Evolutionary conservation across 2,329 filamentous ascomycete species (phyloP).

Genomic region (Xylariaceae sp.): DNA sequence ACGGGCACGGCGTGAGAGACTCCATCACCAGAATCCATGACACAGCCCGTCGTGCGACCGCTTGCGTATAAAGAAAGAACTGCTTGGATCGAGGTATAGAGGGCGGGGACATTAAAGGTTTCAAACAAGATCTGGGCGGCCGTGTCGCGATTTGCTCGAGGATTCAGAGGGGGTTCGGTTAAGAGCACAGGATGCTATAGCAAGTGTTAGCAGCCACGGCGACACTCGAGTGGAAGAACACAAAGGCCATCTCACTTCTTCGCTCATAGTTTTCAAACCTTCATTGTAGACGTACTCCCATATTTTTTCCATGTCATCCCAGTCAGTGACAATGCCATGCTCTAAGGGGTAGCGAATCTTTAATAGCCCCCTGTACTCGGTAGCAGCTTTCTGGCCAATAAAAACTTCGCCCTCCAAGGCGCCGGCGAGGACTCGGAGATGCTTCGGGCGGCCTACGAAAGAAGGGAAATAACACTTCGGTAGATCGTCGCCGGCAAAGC

Average conservation of each 20-base stretch:
- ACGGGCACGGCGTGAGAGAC: constrained; percentile 97
- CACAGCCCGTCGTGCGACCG: constrained; percentile 90
- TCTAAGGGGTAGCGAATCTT: constrained; percentile 96
- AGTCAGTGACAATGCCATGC: constrained; percentile 97
- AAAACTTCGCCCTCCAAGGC: constrained; percentile 95
- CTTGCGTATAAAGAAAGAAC: constrained; percentile 94
- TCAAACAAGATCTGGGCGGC: constrained; percentile 98
- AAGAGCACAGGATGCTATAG: constrained; percentile 83
- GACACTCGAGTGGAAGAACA: not conserved
- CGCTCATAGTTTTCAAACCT: constrained; percentile 90
- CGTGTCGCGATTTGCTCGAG: constrained; percentile 88
- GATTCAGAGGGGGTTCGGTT: constrained; percentile 93
- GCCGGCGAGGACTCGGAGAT: constrained; percentile 89
- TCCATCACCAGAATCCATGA: constrained; percentile 90
- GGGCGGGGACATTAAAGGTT: constrained; percentile 94
- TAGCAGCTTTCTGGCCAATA: constrained; percentile 82
- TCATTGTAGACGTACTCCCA: constrained; percentile 98
- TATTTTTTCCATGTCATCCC: constrained; percentile 99
- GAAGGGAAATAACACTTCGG: constrained; percentile 98
- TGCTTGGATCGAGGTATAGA: constrained; percentile 96
- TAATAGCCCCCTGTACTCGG: constrained; percentile 82
- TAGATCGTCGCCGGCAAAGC: constrained; percentile 91
- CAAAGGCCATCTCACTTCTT: constrained; percentile 59
- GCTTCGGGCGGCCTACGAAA: constrained; percentile 93
- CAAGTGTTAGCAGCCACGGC: constrained; percentile 8